Evolutionary conservation across 2,329 filamentous ascomycete genomes (phyloP), one percentile per base, ranked within the genome.

Genomic region (Cylindrodendrum hubeiense): DNA sequence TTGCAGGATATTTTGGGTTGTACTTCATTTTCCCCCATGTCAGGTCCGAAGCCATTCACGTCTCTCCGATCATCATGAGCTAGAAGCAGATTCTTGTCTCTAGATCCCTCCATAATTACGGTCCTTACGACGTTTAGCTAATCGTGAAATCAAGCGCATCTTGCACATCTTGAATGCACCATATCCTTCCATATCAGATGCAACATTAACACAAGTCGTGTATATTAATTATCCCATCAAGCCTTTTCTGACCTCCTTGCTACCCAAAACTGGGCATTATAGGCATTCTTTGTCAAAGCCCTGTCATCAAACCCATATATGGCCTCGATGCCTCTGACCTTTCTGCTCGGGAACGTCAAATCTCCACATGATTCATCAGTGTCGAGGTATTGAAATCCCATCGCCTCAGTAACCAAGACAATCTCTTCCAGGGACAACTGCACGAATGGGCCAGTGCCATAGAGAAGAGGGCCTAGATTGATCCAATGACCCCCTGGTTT

Each of bases 401-500:
- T 79, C 0, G 74, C 78, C 70, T 87, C 82, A 0, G 82, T 78
- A 0, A 88, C 77, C 1, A 67, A 63, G 0, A 88, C 41, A 3
- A 89, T 81, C 69, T 89, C 87, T 33, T 88, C 84, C 2, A 89
- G 71, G 1, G 83, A 84, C 5, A 88, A 76, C 71, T 89, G 86
- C 34, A 89, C 81, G 67, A 84, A 86, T 0, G 87, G 86, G 0
- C 79, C 83, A 0, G 83, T 85, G 0, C 87, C 86, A 46, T 88
- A 89, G 0, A 89, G 74, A 9, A 89, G 67, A 0, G 87, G 87
- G 0, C 86, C 87, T 0, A 88, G 80, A 53, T 89, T 89, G 24
- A 89, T 75, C 87, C 87, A 89, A 37, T 79, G 73, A 0, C 86
- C 87, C 0, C 85, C 86, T 0, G 75, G 71, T 46, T 77, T 80